Conservation (phyloP, 129 eudicot genomes). For the Tanacetum coccineum region DNA sequence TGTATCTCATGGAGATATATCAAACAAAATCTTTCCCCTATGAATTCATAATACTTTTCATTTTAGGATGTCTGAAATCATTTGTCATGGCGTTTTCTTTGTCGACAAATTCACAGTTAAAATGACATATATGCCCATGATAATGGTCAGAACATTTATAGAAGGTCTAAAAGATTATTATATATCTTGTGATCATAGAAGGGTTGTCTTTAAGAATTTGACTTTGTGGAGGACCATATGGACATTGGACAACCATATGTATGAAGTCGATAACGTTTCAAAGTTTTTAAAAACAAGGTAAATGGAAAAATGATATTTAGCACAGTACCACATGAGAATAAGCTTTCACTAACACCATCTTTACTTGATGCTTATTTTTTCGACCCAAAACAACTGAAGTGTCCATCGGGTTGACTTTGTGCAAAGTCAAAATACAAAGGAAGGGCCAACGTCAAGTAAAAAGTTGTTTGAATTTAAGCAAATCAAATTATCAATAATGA, state of each 20-base stretch:
- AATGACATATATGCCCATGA: too few species aligned
- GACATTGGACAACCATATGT: too few species aligned
- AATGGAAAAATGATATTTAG: conserved; percentile 2
- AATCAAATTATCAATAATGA: conserved; percentile 14
- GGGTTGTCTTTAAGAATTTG: too few species aligned
- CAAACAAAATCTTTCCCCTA: conserved; percentile 1
- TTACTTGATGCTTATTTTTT: neutral
- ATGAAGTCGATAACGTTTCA: too few species aligned
- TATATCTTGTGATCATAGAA: too few species aligned
- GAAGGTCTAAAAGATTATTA: too few species aligned
- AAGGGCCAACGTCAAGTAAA: neutral
- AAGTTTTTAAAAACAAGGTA: neutral
- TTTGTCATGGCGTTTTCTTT: too few species aligned
- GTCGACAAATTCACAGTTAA: too few species aligned
- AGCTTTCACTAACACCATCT: neutral
- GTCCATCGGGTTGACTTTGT: neutral
- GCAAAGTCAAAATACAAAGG: neutral
- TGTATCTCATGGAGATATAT: conserved; percentile 11
- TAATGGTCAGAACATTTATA: too few species aligned
- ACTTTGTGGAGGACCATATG: too few species aligned
- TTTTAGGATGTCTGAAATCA: neutral
- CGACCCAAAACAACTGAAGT: neutral
- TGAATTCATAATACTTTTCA: neutral
- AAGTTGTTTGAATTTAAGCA: neutral
- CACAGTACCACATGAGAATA: neutral